Percentiles rank a stretch among this genome's conserved stretches.
Conservation (phyloP, 2,329 filamentous ascomycete genomes). For the Trichoderma sp. region DNA sequence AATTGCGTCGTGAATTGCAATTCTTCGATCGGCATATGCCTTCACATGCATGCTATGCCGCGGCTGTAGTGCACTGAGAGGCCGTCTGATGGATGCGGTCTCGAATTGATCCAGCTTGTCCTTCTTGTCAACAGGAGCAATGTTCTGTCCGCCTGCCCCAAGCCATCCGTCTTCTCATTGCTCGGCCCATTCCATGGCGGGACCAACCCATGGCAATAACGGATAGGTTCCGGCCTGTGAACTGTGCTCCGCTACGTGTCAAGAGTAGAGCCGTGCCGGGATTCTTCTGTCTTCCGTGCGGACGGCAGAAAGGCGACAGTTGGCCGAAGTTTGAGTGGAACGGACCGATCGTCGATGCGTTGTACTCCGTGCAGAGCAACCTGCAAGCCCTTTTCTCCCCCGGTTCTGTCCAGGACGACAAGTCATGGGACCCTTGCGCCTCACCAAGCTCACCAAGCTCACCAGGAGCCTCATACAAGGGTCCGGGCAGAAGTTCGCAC, state of each 20-base stretch:
- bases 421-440: slow-evolving; percentile 14
- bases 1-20: background rate
- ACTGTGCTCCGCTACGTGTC: slow-evolving; percentile 23
- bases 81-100: background rate
- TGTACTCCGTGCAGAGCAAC: background rate
- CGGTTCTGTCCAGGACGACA: background rate
- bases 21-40: background rate
- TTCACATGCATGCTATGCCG: slow-evolving; percentile 17
- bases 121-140: background rate
- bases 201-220: slow-evolving; percentile 13
- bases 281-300: slow-evolving; percentile 12
- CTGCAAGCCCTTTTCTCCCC: background rate
- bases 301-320: slow-evolving; percentile 25
- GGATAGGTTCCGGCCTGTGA: slow-evolving; percentile 20
- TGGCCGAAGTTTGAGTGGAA: slow-evolving; percentile 26
- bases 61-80: slow-evolving; percentile 3
- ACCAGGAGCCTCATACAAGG: slow-evolving; percentile 12
- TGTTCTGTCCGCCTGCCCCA: background rate
- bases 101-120: background rate
- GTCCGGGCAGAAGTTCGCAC: slow-evolving; percentile 11
- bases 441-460: slow-evolving; percentile 8
- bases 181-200: background rate
- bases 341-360: slow-evolving; percentile 24
- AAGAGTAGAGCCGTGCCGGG: slow-evolving; percentile 24
- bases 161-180: slow-evolving; percentile 5